Base-by-base conservation (phyloP, 306 rosid genomes). In the Mucuna pruriens region DNA sequence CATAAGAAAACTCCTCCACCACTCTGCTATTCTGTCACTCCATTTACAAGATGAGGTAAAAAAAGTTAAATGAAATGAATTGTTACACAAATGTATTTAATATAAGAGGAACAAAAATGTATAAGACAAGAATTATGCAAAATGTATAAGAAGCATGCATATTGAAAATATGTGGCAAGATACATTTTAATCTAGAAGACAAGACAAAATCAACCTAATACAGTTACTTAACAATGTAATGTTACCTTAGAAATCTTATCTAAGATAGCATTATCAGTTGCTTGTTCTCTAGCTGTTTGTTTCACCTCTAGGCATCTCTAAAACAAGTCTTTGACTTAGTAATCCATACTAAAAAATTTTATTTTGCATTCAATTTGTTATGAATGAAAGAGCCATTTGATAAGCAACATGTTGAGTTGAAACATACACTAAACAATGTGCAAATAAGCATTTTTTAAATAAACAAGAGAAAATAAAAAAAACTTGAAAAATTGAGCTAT, bases 271-370 rank as follows among this genome's bases (percentile, higher is more conserved):
- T 90, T 94, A 85, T 94, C 98, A 25, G 97, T 87, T 68, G 96
- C 98, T 84, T 94, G 97, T 69, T 94, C 97, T 89, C 62, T 91
- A 68, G 98, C 98, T 64, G 90, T 82, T 90, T 89, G 94, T 78
- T 92, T 97, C 77, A 87, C 77, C 88, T 92, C 97, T 67, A 4
- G 83, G 84, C 83, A 94, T 84, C 82, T 90, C 84, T 92, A 85
- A 49, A 90, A 85, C 75, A 94, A 80, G 51, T 90, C 93, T 88
- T 88, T 90, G 77, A 89, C 98, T 97, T 94, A 83, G 39, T 57
- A 57, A 84, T 83, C 71, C 71, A 44, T 15, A 45, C 57, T 36
- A 74, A 26, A 81, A 79, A 75, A 42, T 34, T 75, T 72, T 40
- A 80, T 20, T 73, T 90, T 94, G 94, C 98, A 94, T 44, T 88